Base-by-base conservation (phyloP, 2,329 filamentous ascomycete genomes). In the Sphaerulina musiva region DNA sequence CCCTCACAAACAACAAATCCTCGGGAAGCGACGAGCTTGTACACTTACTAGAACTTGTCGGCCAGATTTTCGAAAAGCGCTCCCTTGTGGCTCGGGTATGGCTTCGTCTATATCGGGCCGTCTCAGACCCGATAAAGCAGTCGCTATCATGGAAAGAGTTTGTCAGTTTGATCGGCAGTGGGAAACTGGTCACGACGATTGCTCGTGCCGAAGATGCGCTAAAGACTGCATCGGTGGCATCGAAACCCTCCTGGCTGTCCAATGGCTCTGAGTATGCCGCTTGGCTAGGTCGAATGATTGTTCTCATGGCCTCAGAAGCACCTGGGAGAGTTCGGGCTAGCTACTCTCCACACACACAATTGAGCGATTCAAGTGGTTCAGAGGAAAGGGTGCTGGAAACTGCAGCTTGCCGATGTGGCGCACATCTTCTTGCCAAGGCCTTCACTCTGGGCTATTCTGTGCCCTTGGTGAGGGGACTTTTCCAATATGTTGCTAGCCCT, bases 261-360 rank as follows among this genome's bases (percentile, higher is more conserved):
- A 78, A 84, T 59, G 85, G 85, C 3, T 74, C 74, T 26, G 68
- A 77, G 14, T 95, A 87, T 71, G 79, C 81, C 10, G 71, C 71
- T 31, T 95, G 90, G 90, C 70, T 95, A 39, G 86, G 83, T 2
- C 71, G 70, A 11, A 87, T 84, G 65, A 75, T 93, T 47, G 74
- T 70, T 11, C 14, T 29, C 12, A 40, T 45, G 26, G 10, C 9
- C 9, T 8, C 20, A 5, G 14, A 12, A 9, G 26, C 26, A 29
- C 26, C 3, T 29, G 26, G 5, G 26, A 2, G 6, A 29, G 26
- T 6, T 4, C 26, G 26, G 5, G 4, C 26, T 29, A 29, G 26
- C 26, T 29, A 29, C 26, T 29, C 26, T 29, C 1, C 26, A 6
- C 26, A 29, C 26, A 29, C 26, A 4, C 26, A 29, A 1, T 29